Evolutionary conservation across 306 rosid species (phyloP).

Genomic region (Astragalus glycyphyllos): DNA sequence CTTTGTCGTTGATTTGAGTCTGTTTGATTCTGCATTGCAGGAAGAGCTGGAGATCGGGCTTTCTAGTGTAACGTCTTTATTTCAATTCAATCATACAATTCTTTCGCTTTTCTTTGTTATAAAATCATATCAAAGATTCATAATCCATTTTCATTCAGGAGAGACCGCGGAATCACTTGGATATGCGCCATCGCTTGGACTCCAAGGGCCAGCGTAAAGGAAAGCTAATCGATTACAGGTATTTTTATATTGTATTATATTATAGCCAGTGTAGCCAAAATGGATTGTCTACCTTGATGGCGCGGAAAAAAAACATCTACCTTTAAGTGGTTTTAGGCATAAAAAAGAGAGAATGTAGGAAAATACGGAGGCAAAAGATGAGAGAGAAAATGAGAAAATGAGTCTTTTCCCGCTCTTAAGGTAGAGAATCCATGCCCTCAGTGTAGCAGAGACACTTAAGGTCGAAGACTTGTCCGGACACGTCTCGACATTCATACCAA

Average conservation of each 20-base stretch:
- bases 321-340: too few species aligned
- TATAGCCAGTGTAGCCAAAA: too few species aligned
- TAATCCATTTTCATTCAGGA: constrained; percentile 55
- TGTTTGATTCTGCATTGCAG: constrained; percentile 47
- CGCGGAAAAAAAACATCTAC: too few species aligned
- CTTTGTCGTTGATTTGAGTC: background rate
- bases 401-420: too few species aligned
- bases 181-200: constrained; percentile 98
- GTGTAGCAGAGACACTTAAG: too few species aligned
- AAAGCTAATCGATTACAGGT: constrained; percentile 95
- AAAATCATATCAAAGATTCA: background rate
- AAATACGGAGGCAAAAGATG: too few species aligned
- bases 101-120: background rate
- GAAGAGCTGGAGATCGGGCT: constrained; percentile 86
- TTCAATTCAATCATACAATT: background rate
- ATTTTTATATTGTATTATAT: background rate
- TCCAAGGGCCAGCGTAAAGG: constrained; percentile 91
- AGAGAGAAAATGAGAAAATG: too few species aligned
- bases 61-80: constrained; percentile 56
- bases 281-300: too few species aligned
- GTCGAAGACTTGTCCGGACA: too few species aligned
- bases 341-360: too few species aligned
- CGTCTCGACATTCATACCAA: too few species aligned
- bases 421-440: too few species aligned
- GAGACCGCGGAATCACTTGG: constrained; percentile 95